Base-by-base conservation (phyloP, 371 early-diverging fungal genomes). In the Caulochytrium protostelioides region DNA sequence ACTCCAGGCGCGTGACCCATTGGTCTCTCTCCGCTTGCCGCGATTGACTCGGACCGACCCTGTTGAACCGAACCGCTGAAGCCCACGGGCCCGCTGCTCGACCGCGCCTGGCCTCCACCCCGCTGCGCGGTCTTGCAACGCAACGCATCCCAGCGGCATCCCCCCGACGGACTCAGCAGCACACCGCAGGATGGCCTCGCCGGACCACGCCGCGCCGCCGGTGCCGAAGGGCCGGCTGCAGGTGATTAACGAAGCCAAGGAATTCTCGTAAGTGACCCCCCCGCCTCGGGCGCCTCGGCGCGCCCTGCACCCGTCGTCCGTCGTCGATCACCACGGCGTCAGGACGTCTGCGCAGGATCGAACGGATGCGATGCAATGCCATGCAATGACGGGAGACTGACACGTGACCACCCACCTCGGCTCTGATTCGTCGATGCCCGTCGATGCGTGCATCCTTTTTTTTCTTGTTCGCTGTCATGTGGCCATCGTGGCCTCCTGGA, bases 211-310 rank as follows among this genome's bases (percentile, higher is more conserved):
- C n/a, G n/a, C n/a, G n/a, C n/a, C n/a, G n/a, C n/a, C n/a, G n/a
- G n/a, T n/a, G n/a, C n/a, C n/a, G n/a, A n/a, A n/a, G n/a, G n/a
- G n/a, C 8, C 72, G 79, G 4, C 65, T 85, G 32, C 86, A 85
- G 58, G 53, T 81, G 40, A 63, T 85, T 41, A 72, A 85, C 52
- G 81, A 83, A 41, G 35, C 72, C 27, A 75, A 85, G 55, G 56
- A 68, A 36, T 85, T 83, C 54, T 76, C 80, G 80, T 77, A 72
- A 57, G 68, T 55, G 10, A 22, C 18, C 25, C 14, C 25, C 34
- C 26, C 32, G n/a, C n/a, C 32, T 30, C 34, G 42, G 23, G 31
- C 41, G 8, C 32, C 22, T 30, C 12, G 9, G 41, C 22, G 15
- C 22, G 6, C 14, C 32, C 29, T 22, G 35, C 19, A 9, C 29